A percentile compares a stretch with the other conserved stretches of the same genome.
These are phyloP conservation scores for Passalora sequoiae DNA, from an alignment of 2,329 filamentous ascomycete genomes.

Conservation along the genomic window DNA sequence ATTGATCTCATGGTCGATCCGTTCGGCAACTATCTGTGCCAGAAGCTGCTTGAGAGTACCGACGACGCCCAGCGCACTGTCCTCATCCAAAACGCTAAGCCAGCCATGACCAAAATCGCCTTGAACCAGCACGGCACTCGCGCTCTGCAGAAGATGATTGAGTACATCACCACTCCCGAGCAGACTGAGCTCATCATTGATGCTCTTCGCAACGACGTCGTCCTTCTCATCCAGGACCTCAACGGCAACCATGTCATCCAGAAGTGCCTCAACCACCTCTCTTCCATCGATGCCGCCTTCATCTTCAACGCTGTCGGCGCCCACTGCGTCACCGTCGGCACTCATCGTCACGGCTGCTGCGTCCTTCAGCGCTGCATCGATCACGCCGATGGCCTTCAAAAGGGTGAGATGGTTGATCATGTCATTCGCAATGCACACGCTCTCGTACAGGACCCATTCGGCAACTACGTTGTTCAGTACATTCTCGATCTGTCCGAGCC, in stretches of 20 bases:
- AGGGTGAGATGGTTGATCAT: conserved; percentile 74
- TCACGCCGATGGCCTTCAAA: conserved; percentile 86
- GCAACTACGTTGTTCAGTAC: conserved; percentile 98
- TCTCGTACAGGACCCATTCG: conserved; percentile 92
- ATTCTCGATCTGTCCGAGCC: conserved; percentile 89
- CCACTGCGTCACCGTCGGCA: conserved; percentile 85
- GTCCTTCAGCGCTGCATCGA: conserved; percentile 98
- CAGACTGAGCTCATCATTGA: conserved; percentile 85
- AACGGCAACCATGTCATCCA: conserved; percentile 99
- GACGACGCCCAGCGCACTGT: conserved; percentile 91
- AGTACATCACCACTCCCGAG: conserved; percentile 79
- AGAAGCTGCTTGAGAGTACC: conserved; percentile 94
- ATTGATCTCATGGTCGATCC: conserved; percentile 98
- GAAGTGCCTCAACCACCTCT: conserved; percentile 95
- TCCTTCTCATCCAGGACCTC: conserved; percentile 91
- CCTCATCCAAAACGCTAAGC: conserved; percentile 82
- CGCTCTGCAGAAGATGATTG: conserved; percentile 98
- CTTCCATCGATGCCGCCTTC: conserved; percentile 79
- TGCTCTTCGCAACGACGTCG: conserved; percentile 76
- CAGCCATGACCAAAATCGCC: conserved; percentile 85
- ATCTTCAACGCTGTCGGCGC: conserved; percentile 91
- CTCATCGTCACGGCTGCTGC: conserved; percentile 95
- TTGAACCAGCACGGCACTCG: conserved; percentile 96
- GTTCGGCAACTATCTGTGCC: conserved; percentile 98
- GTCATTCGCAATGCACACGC: conserved; percentile 86